Percentiles rank a stretch among this genome's conserved stretches.
phyloP scores from a whole-genome alignment of 2,329 filamentous ascomycete species.

The Microcyclospora tardicrescens region DNA sequence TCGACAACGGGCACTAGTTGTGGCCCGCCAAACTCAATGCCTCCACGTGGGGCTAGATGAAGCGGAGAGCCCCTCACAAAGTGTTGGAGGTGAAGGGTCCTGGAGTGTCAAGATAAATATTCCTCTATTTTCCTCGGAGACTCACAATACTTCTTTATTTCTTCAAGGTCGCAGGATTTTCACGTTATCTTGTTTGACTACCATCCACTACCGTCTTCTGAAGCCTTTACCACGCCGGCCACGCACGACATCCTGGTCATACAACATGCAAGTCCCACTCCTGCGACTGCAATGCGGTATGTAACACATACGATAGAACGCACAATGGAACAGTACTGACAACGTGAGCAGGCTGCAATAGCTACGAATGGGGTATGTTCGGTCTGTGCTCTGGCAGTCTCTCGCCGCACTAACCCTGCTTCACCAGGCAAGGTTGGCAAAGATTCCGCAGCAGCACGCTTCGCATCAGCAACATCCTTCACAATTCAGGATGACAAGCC shows the following conservation, averaged over 20 bases:
- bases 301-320: constrained; percentile 4
- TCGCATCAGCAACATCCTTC: constrained; percentile 75
- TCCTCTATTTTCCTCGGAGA: no score
- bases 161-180: no score
- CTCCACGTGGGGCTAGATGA: no score
- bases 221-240: no score
- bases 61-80: background rate
- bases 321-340: constrained; percentile 13
- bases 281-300: constrained; percentile 68
- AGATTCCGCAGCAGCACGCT: constrained; percentile 77
- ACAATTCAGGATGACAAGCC: constrained; percentile 74
- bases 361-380: constrained; percentile 80
- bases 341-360: constrained; percentile 67
- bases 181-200: no score
- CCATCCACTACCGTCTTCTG: no score
- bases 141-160: no score
- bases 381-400: background rate
- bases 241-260: background rate
- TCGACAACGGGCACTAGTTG: no score
- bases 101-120: no score
- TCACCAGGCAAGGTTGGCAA: constrained; percentile 65
- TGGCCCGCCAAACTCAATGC: no score
- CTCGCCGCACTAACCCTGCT: constrained; percentile 2
- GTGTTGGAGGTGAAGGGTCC: background rate
- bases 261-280: constrained; percentile 61